A percentile compares a stretch with the other conserved stretches of the same genome.
phyloP scores from a whole-genome alignment of 2,329 filamentous ascomycete genomes.

The Colletotrichum sp. region DNA sequence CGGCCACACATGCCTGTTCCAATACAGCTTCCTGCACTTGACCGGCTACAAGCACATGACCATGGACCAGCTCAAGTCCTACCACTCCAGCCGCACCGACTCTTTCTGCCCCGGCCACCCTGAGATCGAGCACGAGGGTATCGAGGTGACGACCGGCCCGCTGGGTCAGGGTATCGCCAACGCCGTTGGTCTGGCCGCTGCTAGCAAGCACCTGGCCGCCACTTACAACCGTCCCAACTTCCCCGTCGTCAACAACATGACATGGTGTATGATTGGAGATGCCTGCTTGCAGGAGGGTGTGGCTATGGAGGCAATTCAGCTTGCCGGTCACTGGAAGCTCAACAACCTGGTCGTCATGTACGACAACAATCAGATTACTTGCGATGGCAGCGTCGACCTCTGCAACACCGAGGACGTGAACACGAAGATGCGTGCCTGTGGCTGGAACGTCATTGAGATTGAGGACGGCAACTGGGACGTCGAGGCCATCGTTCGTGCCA shows the following conservation, averaged over 20 bases:
- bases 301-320: constrained; percentile 58
- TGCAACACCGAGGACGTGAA: constrained; percentile 62
- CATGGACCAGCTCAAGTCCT: constrained; percentile 60
- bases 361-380: constrained; percentile 67
- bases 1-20: constrained; percentile 61
- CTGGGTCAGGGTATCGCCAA: constrained; percentile 67
- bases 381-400: constrained; percentile 60
- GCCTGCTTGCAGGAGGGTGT: constrained; percentile 66
- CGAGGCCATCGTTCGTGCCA: constrained; percentile 45
- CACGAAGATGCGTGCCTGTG: constrained; percentile 60
- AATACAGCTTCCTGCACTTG: constrained; percentile 59
- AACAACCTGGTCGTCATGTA: constrained; percentile 64
- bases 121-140: constrained; percentile 61
- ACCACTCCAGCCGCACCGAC: constrained; percentile 48
- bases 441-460: constrained; percentile 62
- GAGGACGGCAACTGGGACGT: constrained; percentile 59
- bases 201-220: constrained; percentile 59
- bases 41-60: constrained; percentile 61
- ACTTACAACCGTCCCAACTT: constrained; percentile 56
- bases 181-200: constrained; percentile 63
- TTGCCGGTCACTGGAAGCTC: constrained; percentile 60
- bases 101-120: constrained; percentile 61
- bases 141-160: constrained; percentile 65
- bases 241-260: constrained; percentile 54
- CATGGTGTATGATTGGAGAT: constrained; percentile 63